Conservation (phyloP, 208 protist genomes). For the Leishmania aethiopica region DNA sequence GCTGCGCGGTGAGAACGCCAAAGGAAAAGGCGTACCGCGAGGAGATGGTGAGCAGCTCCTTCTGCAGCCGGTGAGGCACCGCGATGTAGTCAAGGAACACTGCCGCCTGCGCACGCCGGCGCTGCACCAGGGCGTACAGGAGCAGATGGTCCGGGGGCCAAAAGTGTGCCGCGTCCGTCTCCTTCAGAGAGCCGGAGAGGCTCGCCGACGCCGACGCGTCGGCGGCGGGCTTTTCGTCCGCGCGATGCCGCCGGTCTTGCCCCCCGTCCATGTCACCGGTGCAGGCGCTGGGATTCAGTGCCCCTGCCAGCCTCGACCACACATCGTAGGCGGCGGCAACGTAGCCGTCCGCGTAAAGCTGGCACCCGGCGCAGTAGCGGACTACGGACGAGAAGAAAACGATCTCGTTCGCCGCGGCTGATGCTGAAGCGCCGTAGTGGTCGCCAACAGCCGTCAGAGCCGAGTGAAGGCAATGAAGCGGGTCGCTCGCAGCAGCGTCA, state of each 20-base stretch:
- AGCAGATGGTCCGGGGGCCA: conserved; percentile 81
- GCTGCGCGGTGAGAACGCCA: conserved; percentile 61
- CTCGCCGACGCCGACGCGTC: too few relatives aligned
- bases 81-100: conserved; percentile 54
- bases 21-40: conserved; percentile 54
- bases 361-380: conserved; percentile 52
- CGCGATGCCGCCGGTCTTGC: background rate
- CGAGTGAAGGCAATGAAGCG: conserved; percentile 35
- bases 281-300: conserved; percentile 19
- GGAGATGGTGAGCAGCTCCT: conserved; percentile 44
- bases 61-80: conserved; percentile 27
- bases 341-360: conserved; percentile 48
- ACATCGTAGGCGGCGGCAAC: conserved; percentile 61
- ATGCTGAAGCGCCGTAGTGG: conserved; percentile 41
- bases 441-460: conserved; percentile 40
- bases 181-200: background rate
- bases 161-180: conserved; percentile 16
- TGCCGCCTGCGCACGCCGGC: conserved; percentile 56
- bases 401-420: conserved; percentile 29
- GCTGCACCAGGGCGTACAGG: conserved; percentile 61
- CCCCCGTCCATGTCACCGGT: conserved; percentile 5
- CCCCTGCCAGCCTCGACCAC: conserved; percentile 40
- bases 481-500: background rate
- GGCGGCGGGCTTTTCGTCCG: background rate
- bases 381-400: conserved; percentile 60